Conservation (phyloP, 2,329 filamentous ascomycete species). For the Cyphellophora attinorum region DNA sequence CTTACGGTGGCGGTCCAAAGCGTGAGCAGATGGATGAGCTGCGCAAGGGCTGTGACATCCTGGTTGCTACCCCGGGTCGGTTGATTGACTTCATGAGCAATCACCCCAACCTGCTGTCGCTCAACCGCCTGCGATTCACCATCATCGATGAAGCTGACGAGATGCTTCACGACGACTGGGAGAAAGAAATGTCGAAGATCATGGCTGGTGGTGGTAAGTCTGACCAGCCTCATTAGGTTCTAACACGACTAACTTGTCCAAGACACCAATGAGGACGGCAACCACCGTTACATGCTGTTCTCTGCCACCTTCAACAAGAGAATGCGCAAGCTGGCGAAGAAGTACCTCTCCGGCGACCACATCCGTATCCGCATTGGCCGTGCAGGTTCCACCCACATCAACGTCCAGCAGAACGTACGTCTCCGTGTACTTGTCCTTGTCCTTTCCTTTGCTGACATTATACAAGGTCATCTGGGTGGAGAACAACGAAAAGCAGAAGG, state of each 20-base stretch:
- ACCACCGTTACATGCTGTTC: conserved; percentile 70
- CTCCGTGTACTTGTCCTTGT: neutral
- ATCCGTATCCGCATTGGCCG: conserved; percentile 80
- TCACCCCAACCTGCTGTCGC: conserved; percentile 56
- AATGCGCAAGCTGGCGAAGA: conserved; percentile 64
- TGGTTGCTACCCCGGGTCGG: conserved; percentile 81
- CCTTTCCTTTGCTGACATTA: conserved; percentile 8
- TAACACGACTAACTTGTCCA: conserved; percentile 8
- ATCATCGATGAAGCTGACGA: conserved; percentile 95
- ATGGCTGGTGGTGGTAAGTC: conserved; percentile 69
- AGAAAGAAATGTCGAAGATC: conserved; percentile 63
- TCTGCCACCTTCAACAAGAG: conserved; percentile 86
- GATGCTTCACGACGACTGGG: conserved; percentile 73
- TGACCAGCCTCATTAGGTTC: conserved; percentile 51
- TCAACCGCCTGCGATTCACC: conserved; percentile 67
- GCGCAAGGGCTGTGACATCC: conserved; percentile 73
- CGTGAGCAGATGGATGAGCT: conserved; percentile 63
- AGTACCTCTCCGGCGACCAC: conserved; percentile 64
- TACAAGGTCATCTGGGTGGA: conserved; percentile 56
- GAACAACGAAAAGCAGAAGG: conserved; percentile 55
- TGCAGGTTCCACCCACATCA: conserved; percentile 69
- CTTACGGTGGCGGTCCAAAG: conserved; percentile 76
- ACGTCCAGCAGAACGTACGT: conserved; percentile 63
- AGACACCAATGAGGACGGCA: conserved; percentile 67
- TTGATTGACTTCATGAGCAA: conserved; percentile 69